Base-by-base conservation (phyloP, 768 basidiomycete species). In the Kwoniella mangroviensis region DNA sequence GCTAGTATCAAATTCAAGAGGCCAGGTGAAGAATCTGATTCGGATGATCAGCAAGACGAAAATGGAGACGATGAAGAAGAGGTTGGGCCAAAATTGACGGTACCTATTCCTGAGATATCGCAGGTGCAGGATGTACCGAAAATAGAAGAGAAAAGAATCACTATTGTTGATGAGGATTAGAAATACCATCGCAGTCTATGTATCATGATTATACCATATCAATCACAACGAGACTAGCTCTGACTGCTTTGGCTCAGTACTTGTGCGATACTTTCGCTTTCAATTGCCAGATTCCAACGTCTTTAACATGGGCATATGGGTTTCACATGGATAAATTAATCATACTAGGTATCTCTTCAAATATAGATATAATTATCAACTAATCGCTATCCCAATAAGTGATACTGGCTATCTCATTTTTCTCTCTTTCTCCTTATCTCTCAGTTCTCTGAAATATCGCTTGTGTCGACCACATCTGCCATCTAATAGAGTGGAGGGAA, bases 1-100 rank as follows among this genome's bases (percentile, higher is more conserved):
- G 91, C 89, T 67, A 92, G 89, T 76, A 82, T 95, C 19, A 84
- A 86, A 43, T 89, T 89, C 79, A 85, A 83, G 73, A 80, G 81
- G 73, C 87, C 87, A 10, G 88, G 86, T 19, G 83, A 82, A 10
- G 84, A 81, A 0, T 79, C 78, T 63, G 72, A 73, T 2, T 66
- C 72, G 13, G 78, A 73, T 12, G 60, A 26, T 26, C 69, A 84
- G 58, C 86, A 85, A 11, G 85, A 85, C 17, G 82, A 80, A 4
- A 83, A 80, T 2, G 76, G 74, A 43, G 71, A 58, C 2, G 76
- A 66, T 2, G 76, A 66, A 22, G 65, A 24, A 13, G 68, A 63
- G 24, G 70, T 55, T 28, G 69, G 68, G 58, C 72, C 67, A 66
- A 74, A 41, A 22, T 34, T 62, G 4, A 58, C 58, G 13, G 34